A percentile compares a stretch with the other conserved stretches of the same genome.
These are phyloP conservation scores for Xylariaceae sp. DNA, from an alignment of 2,329 filamentous ascomycete species.

Conservation along the genomic window DNA sequence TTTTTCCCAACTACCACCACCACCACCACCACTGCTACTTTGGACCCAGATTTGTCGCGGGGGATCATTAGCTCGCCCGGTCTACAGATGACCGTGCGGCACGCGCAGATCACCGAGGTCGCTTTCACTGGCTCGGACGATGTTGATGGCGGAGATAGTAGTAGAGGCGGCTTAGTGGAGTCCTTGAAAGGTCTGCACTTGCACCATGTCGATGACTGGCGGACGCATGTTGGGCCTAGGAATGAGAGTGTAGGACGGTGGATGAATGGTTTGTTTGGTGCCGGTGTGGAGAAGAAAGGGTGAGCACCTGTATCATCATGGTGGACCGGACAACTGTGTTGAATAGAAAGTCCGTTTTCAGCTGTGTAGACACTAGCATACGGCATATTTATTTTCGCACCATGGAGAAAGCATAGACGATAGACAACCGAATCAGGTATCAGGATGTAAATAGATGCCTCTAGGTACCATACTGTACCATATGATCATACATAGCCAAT, in stretches of 20 bases:
- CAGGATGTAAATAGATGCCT: slow-evolving; percentile 19
- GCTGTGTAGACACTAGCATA: slow-evolving; percentile 2
- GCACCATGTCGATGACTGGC: slow-evolving; percentile 40
- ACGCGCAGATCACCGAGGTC: slow-evolving; percentile 44
- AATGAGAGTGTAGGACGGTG: slow-evolving; percentile 35
- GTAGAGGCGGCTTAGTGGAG: neutral
- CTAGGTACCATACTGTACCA: slow-evolving; percentile 1
- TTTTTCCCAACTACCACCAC: slow-evolving; percentile 44
- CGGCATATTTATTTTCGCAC: too few relatives aligned
- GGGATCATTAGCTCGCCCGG: slow-evolving; percentile 4
- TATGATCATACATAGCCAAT: slow-evolving; percentile 10
- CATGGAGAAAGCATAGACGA: too few relatives aligned
- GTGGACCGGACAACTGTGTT: neutral
- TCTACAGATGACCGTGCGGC: slow-evolving; percentile 45
- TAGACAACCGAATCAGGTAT: too few relatives aligned
- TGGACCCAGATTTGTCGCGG: neutral
- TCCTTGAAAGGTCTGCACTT: slow-evolving; percentile 29
- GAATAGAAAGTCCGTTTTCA: neutral
- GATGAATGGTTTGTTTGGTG: slow-evolving; percentile 40
- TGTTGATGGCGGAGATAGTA: too few relatives aligned
- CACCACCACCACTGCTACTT: too few relatives aligned
- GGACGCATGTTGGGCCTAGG: slow-evolving; percentile 8
- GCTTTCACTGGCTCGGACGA: neutral
- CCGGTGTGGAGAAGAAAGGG: slow-evolving; percentile 1
- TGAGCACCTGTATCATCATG: neutral